A percentile compares a stretch with the other conserved stretches of the same genome.
phyloP scores from a whole-genome alignment of 169 alveolate species.

The Plasmodium knowlesi region DNA sequence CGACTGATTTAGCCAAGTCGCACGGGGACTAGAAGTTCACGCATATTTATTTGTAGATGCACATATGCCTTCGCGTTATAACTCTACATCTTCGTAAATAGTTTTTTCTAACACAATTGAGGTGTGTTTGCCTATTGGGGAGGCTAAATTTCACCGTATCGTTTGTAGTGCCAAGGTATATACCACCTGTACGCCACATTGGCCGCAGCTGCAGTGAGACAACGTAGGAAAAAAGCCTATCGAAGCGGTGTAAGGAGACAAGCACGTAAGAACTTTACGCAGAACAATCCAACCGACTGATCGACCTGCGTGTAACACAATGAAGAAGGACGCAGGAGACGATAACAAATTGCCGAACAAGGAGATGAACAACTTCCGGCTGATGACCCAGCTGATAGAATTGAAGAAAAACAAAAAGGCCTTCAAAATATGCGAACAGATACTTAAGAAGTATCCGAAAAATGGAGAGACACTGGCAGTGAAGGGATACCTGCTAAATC shows the following conservation, averaged over 20 bases:
- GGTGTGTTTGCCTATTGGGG: background rate
- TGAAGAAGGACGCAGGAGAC: conserved; percentile 38
- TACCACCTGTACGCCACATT: background rate
- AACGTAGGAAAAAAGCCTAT: background rate
- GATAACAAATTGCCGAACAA: conserved; percentile 28
- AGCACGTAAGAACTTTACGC: background rate
- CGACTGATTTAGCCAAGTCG: background rate
- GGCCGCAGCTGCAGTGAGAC: background rate
- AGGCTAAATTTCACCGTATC: background rate
- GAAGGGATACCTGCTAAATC: conserved; percentile 51
- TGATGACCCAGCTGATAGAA: conserved; percentile 66
- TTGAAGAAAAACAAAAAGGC: conserved; percentile 68
- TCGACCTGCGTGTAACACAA: background rate
- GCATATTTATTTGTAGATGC: background rate
- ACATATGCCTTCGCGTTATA: background rate
- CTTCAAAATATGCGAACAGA: conserved; percentile 65
- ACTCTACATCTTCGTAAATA: too few species aligned
- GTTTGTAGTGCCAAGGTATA: background rate
- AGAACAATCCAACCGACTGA: background rate
- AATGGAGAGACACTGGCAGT: conserved; percentile 69
- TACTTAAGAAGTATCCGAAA: conserved; percentile 58
- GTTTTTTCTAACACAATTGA: background rate
- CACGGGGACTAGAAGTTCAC: background rate
- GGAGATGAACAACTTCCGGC: conserved; percentile 65
- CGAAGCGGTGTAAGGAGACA: too few species aligned